A percentile compares a stretch with the other conserved stretches of the same genome.
Evolutionary conservation across 805 yeast species (phyloP).

Genomic region (Aciculoconidium aculeatum): DNA sequence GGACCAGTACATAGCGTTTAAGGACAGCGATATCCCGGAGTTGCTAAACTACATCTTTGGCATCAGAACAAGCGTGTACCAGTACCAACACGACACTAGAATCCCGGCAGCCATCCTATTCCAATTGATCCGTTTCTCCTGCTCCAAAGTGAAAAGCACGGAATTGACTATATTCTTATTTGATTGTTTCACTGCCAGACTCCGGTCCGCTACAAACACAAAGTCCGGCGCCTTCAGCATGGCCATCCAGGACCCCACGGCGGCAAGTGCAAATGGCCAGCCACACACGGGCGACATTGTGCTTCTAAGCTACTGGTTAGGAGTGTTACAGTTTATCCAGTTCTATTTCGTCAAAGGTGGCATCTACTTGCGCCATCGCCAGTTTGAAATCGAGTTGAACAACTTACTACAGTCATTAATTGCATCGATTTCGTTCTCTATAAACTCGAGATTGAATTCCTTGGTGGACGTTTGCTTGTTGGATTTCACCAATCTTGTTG

Average conservation of each 20-base stretch:
- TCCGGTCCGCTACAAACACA: constrained; percentile 54
- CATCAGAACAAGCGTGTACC: constrained; percentile 34
- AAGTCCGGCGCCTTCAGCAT: constrained; percentile 52
- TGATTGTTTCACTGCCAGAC: constrained; percentile 55
- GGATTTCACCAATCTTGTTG: constrained; percentile 78
- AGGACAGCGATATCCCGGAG: constrained; percentile 50
- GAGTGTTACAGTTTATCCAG: constrained; percentile 68
- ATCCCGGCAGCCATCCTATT: constrained; percentile 66
- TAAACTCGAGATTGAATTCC: constrained; percentile 52
- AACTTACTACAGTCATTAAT: constrained; percentile 53
- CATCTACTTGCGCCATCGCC: constrained; percentile 50
- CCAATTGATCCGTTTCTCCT: constrained; percentile 68
- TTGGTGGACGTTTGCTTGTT: constrained; percentile 63
- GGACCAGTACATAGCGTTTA: constrained; percentile 56
- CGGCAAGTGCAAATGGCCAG: constrained; percentile 30
- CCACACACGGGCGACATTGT: constrained; percentile 77
- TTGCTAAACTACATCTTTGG: constrained; percentile 44
- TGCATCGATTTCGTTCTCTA: constrained; percentile 60
- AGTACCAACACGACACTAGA: constrained; percentile 41
- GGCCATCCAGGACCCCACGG: constrained; percentile 21
- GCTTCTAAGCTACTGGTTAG: constrained; percentile 79
- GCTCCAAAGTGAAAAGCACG: constrained; percentile 47
- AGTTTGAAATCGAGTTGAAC: constrained; percentile 52
- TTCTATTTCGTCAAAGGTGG: constrained; percentile 69
- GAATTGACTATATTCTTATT: constrained; percentile 54